Evolutionary conservation across 2,329 filamentous ascomycete genomes (phyloP).

Genomic region (Blastomyces silverae): DNA sequence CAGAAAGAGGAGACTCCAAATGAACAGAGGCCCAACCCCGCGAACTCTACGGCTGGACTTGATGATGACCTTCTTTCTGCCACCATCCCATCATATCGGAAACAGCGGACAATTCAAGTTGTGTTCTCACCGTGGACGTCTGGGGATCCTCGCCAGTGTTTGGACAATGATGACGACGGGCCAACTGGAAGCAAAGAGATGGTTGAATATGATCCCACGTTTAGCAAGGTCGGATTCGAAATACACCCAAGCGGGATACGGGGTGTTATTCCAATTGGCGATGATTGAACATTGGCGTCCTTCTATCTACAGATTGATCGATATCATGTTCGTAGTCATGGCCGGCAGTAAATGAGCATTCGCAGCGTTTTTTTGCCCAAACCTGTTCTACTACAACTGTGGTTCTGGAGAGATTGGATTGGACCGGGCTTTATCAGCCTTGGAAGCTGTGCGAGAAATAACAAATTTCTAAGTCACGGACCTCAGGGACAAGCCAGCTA

Average conservation of each 20-base stretch:
- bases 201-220: conserved; percentile 12
- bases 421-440: not conserved
- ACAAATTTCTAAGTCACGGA: not conserved
- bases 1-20: not conserved
- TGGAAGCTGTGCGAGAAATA: not conserved
- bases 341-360: not conserved
- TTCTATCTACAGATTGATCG: not conserved
- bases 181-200: not conserved
- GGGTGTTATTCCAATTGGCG: conserved; percentile 8
- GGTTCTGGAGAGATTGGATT: not conserved
- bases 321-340: not conserved
- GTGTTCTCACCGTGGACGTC: conserved; percentile 77
- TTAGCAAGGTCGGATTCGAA: conserved; percentile 18
- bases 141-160: conserved; percentile 26
- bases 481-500: not conserved
- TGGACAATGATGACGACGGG: not conserved
- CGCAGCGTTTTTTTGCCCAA: not conserved
- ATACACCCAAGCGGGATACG: conserved; percentile 19
- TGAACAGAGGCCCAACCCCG: not conserved
- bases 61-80: not conserved
- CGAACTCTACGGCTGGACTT: not conserved
- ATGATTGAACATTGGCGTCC: conserved; percentile 6
- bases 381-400: not conserved
- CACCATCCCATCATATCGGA: conserved; percentile 1
- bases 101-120: conserved; percentile 69